Base-by-base conservation (phyloP, 108 stramenopile species). In the Bacterosira constricta region DNA sequence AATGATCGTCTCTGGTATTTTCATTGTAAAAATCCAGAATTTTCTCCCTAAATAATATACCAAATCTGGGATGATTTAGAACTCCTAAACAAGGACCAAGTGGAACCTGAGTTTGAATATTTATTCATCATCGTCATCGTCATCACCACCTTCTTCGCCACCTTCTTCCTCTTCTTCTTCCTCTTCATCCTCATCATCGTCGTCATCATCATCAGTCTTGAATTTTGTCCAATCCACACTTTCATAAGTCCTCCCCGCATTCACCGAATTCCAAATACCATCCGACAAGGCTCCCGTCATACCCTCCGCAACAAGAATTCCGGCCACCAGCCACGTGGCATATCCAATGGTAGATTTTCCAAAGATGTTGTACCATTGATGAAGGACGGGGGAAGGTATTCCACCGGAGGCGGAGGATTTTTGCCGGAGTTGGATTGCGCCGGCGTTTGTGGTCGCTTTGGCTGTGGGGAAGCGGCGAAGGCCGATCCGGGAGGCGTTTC, bases 161-260 rank as follows among this genome's bases (percentile, higher is more conserved):
- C 54, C 70, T 26, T 71, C 69, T 31, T 92, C 88, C 25, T 86
- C 86, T 6, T 83, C 88, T 9, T 88, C 90, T 4, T 89, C 90
- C 11, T 94, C 90, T 9, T 88, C 93, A 4, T 92, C 91, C 0
- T 92, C 94, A 0, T 92, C 90, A 0, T 91, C 90, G 0, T 88
- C 91, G 9, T 95, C 94, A 1, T 92, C 90, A 23, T 90, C 90
- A 23, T 71, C 79, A 27, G 80, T 70, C 42, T 79, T 83, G 58
- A 95, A 95, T 67, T 91, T 90, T 62, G 86, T 81, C 91, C 94
- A 92, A 79, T 95, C 94, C 11, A 89, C 86, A 17, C 84, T 88
- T 45, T 84, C 72, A 71, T 83, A 95, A 25, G 90, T 91, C 71
- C 83, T 82, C 49, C 94, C 94, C 11, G 63, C 31, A 74, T 95